Evolutionary conservation across 441 rosid species (phyloP).

Genomic region (Pelargonium fulgidum): DNA sequence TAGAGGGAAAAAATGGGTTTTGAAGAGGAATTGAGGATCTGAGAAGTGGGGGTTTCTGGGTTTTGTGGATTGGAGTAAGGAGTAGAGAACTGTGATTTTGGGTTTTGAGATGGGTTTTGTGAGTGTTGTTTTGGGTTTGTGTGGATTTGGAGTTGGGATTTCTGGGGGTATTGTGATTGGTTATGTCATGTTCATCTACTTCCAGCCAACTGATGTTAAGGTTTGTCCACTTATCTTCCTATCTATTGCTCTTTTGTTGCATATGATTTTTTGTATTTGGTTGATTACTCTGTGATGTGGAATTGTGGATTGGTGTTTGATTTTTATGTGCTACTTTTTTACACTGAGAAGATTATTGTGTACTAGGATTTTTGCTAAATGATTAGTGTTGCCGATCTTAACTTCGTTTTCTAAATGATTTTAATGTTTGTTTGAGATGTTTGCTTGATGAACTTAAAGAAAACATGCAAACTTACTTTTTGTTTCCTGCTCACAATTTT

Average conservation of each 20-base stretch:
- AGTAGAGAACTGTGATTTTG: neutral
- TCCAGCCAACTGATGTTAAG: slow-evolving; percentile 71
- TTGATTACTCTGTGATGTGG: neutral
- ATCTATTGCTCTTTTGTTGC: neutral
- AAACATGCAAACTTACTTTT: neutral
- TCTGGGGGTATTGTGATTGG: slow-evolving; percentile 72
- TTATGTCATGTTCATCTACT: slow-evolving; percentile 67
- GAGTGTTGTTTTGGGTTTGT: slow-evolving; percentile 59
- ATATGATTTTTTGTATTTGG: neutral
- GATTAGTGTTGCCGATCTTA: too few relatives aligned
- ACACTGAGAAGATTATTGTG: neutral
- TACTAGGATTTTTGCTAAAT: too few relatives aligned
- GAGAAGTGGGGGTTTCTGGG: neutral
- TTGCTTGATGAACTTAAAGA: neutral
- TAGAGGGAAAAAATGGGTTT: too few relatives aligned
- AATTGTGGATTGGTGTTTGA: neutral
- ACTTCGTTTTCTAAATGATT: too few relatives aligned
- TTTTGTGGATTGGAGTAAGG: neutral
- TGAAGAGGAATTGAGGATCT: neutral
- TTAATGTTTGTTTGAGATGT: neutral
- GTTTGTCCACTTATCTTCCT: slow-evolving; percentile 24
- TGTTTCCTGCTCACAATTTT: neutral
- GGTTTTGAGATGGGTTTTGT: slow-evolving; percentile 42
- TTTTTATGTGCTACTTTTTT: neutral
- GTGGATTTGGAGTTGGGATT: slow-evolving; percentile 82